A percentile compares a stretch with the other conserved stretches of the same genome.
Evolutionary conservation across 192 early-diverging fungal genomes (phyloP).

Genomic region (Anaeromyces robustus): DNA sequence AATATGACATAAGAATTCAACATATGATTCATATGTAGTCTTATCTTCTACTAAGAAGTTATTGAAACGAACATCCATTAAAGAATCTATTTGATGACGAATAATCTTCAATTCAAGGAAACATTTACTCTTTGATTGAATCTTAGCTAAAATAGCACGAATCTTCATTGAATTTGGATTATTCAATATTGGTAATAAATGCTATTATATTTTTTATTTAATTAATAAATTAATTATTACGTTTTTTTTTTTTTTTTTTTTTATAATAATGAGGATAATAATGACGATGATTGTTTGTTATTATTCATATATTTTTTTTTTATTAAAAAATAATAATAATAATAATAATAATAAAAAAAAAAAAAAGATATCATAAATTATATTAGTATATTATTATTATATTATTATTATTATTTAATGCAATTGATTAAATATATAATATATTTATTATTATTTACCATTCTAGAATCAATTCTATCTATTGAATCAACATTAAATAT

Average conservation of each 20-base stretch:
- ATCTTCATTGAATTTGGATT: constrained; percentile 43
- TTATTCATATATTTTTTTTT: too few relatives aligned
- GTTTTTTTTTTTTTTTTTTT: too few relatives aligned
- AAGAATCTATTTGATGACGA: constrained; percentile 68
- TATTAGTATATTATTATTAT: background rate
- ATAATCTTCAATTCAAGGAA: constrained; percentile 57
- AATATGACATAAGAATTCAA: constrained; percentile 76
- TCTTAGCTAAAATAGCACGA: constrained; percentile 39
- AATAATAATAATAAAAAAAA: background rate
- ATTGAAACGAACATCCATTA: constrained; percentile 59
- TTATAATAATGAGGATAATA: too few relatives aligned
- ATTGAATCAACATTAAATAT: constrained; percentile 66
- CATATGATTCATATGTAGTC: constrained; percentile 77
- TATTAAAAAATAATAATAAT: too few relatives aligned
- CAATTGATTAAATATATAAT: too few relatives aligned
- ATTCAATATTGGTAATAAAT: constrained; percentile 47
- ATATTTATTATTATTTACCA: constrained; percentile 23
- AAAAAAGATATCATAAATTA: constrained; percentile 8
- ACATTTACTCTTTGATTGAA: constrained; percentile 46
- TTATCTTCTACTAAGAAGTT: constrained; percentile 74
- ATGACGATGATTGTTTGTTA: too few relatives aligned
- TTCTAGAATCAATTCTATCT: constrained; percentile 47
- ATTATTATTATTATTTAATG: background rate
- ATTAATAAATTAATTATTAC: too few relatives aligned
- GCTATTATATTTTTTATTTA: constrained; percentile 15